Evolutionary conservation across 2,329 filamentous ascomycete genomes (phyloP).

Genomic region (Aureobasidium namibiae): DNA sequence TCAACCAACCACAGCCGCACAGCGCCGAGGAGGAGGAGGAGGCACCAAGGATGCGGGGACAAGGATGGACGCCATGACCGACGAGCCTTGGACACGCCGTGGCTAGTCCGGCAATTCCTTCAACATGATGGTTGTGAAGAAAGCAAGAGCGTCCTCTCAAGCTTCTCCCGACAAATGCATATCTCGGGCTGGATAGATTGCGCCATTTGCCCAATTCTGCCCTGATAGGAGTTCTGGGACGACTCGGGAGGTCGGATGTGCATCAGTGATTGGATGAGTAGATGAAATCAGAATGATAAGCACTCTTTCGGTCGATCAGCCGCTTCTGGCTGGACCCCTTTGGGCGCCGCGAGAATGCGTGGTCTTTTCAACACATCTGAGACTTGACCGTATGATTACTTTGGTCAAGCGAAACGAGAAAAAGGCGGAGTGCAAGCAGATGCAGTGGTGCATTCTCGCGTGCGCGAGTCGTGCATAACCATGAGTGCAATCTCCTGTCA

Average conservation of each 20-base stretch:
- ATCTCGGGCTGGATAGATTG: conserved; percentile 1
- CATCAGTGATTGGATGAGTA: conserved; percentile 5
- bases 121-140: neutral
- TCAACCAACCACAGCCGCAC: neutral
- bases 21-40: neutral
- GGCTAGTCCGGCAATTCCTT: neutral
- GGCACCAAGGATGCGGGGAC: conserved; percentile 5
- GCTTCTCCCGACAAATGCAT: neutral
- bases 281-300: neutral
- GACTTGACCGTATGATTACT: neutral
- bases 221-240: neutral
- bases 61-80: neutral
- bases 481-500: neutral
- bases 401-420: neutral
- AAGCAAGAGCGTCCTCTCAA: neutral
- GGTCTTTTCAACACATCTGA: neutral
- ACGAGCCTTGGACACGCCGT: neutral
- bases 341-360: neutral
- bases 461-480: conserved; percentile 9
- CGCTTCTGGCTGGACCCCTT: conserved; percentile 6
- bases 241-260: neutral
- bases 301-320: conserved; percentile 7
- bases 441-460: neutral
- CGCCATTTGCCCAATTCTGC: conserved; percentile 7
- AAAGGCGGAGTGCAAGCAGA: neutral